Evolutionary conservation across 164 flowering plant genomes (phyloP).

Genomic region (Vitis amurensis): DNA sequence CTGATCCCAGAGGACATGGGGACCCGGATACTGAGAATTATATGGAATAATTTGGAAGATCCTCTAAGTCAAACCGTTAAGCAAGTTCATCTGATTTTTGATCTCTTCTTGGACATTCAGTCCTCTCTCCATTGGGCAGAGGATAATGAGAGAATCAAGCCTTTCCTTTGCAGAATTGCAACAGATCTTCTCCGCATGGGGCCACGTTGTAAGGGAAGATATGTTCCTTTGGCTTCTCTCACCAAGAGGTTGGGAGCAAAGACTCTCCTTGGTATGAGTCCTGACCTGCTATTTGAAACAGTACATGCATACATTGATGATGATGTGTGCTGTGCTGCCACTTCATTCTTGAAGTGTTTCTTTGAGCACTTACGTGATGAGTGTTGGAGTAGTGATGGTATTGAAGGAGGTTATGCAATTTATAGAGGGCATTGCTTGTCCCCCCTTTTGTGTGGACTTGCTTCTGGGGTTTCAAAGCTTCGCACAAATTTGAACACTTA

Average conservation of each 20-base stretch:
- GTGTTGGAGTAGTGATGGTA: conserved; percentile 90
- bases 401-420: conserved; percentile 65
- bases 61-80: conserved; percentile 97
- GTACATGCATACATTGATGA: conserved; percentile 78
- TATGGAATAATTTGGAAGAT: conserved; percentile 98
- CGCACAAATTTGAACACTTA: conserved; percentile 92
- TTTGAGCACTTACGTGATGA: conserved; percentile 89
- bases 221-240: conserved; percentile 85
- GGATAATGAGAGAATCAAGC: conserved; percentile 43
- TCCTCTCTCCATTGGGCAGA: conserved; percentile 47
- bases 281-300: conserved; percentile 62
- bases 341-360: conserved; percentile 87
- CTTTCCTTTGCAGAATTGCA: conserved; percentile 56
- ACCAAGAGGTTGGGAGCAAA: conserved; percentile 92
- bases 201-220: conserved; percentile 93
- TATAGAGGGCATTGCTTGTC: conserved; percentile 76
- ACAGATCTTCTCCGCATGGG: conserved; percentile 78
- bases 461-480: conserved; percentile 78
- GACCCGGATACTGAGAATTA: conserved; percentile 61
- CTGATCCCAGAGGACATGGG: conserved; percentile 74
- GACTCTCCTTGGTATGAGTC: conserved; percentile 62
- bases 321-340: conserved; percentile 92
- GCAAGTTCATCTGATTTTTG: conserved; percentile 93
- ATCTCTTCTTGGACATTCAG: conserved; percentile 81
- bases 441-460: conserved; percentile 79